Conservation (phyloP, 2,329 filamentous ascomycete genomes). For the Ophiostoma himal-ulmi region DNA sequence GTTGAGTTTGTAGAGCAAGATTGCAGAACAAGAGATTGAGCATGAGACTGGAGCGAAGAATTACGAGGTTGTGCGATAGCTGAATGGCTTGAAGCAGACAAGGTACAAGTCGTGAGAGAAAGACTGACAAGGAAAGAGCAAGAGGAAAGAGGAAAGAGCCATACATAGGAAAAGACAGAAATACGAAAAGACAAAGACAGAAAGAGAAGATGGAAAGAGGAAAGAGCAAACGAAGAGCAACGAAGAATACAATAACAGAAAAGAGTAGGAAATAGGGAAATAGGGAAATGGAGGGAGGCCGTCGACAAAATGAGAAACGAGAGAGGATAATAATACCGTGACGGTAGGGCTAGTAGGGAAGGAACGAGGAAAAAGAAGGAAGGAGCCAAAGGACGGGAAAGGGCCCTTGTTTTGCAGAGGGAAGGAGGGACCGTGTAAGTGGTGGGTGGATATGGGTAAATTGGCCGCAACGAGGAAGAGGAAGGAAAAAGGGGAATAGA, state of each 20-base stretch:
- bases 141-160: slow-evolving; percentile 2
- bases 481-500: slow-evolving; percentile 9
- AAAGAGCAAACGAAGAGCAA: background rate
- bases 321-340: background rate
- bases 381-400: slow-evolving; percentile 9
- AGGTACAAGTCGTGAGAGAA: background rate
- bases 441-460: slow-evolving; percentile 16
- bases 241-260: background rate
- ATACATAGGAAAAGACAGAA: background rate
- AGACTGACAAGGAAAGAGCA: background rate
- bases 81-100: background rate
- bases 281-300: background rate
- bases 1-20: background rate
- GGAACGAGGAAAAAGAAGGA: slow-evolving; percentile 14
- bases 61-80: background rate
- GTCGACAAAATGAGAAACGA: background rate
- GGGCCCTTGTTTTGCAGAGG: background rate
- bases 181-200: background rate
- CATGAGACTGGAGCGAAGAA: background rate
- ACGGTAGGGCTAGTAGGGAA: slow-evolving; percentile 9
- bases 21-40: background rate
- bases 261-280: background rate
- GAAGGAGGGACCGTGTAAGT: slow-evolving; percentile 20
- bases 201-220: background rate
- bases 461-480: background rate